Base-by-base conservation (phyloP, 345 rosid species). In the Conringia planisiliqua region DNA sequence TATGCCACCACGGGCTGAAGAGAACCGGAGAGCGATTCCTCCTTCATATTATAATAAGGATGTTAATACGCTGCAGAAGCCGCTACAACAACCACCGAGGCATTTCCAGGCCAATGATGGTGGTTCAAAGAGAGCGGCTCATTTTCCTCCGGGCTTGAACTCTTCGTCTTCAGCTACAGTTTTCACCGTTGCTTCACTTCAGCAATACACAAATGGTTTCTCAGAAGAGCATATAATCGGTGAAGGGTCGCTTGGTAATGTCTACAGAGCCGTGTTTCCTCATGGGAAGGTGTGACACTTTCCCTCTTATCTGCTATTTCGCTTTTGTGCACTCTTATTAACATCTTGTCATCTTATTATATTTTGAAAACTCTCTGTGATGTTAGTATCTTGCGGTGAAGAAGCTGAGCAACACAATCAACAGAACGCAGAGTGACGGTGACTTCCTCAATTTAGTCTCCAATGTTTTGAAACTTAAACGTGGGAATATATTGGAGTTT, bases 141-240 rank as follows among this genome's bases (percentile, higher is more conserved):
- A 74, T 58, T 80, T 85, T 50, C 82, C 85, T 42, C 82, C 72
- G 24, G 74, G 83, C 9, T 46, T 58, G 67, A 80, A 75, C 27
- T 62, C 82, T 35, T 40, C 77, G 36, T 59, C 79, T 81, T 83
- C 89, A 17, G 66, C 79, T 36, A 85, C 66, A 5, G 80, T 79
- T 68, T 90, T 90, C 80, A 81, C 87, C 47, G 75, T 92, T 66
- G 94, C 96, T 16, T 82, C 90, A 7, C 97, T 95, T 78, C 99
- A 95, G 86, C 91, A 88, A 70, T 86, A 81, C 77, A 88, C 99
- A 40, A 76, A 86, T 42, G 85, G 91, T 72, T 95, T 92, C 62
- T 82, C 91, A 18, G 90, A 88, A 58, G 93, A 86, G 69, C 89
- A 84, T 70, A 81, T 89, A 52, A 71, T 95, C 39, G 98, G 99